Evolutionary conservation across 2,329 filamentous ascomycete genomes (phyloP), one percentile per base, ranked within the genome.

Genomic region (Pseudogymnoascus pannorum): DNA sequence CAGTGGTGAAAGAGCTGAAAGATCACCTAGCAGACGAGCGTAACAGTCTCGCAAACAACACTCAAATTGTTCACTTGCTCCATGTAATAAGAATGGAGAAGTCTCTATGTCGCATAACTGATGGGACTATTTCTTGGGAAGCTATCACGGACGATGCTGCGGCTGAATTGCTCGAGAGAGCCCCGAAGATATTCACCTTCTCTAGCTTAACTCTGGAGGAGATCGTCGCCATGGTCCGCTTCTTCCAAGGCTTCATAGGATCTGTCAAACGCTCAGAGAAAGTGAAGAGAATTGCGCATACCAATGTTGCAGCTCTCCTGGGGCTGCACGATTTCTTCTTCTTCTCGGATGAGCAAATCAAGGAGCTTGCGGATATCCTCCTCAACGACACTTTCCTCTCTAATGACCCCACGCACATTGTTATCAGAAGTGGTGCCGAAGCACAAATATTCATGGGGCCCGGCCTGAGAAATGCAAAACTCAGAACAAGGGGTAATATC

Each of bases 291-390:
- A 18, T 40, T 18, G 57, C 57, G 14, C 31, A 36, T 20, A 38
- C 20, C n/a, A 58, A 36, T 8, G 38, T 58, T 24, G 14, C 57
- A 24, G 36, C 8, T 18, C 57, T 58, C n/a, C 18, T 58, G 20
- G 33, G 31, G 14, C 57, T 16, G 8, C 57, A 36, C 57, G 57
- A 58, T 20, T 36, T 58, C n/a, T 36, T 24, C 9, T 64, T 81
- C 4, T 73, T 76, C 1, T 58, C 70, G 1, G 65, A 68, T 4
- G 66, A 72, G 57, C 66, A 69, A 0, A 71, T 83, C 26, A 64
- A 70, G 3, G 62, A 68, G 9, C 67, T 82, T 11, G 57, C 31
- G 9, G 29, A 16, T 26, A 11, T 18, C 20, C 31, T 58, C 57
- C 18, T 58, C 33, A 58, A 31, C 12, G 33, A 36, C 8, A 29